Conservation (phyloP, 139 green algal species). For the Haematococcus sp. region DNA sequence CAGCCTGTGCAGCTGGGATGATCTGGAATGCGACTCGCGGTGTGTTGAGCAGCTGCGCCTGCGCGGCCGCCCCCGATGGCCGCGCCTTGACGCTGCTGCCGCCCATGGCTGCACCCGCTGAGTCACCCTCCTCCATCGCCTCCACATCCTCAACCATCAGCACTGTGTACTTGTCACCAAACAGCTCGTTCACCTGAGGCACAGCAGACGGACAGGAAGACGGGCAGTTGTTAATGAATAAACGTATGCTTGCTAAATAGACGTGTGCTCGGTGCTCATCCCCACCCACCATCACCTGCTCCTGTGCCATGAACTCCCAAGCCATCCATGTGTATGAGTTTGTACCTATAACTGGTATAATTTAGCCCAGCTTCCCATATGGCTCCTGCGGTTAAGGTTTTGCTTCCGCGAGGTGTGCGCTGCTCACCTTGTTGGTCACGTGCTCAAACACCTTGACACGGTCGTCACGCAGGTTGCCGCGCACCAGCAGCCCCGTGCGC, state of each 20-base stretch:
- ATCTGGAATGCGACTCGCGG: conserved; percentile 70
- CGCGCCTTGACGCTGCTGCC: neutral
- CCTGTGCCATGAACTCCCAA: too few relatives aligned
- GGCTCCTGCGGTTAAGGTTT: too few relatives aligned
- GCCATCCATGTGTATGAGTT: too few relatives aligned
- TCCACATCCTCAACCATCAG: conserved; percentile 80
- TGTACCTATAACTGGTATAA: too few relatives aligned
- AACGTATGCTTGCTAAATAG: neutral
- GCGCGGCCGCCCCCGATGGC: conserved; percentile 2
- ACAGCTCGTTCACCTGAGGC: conserved; percentile 37
- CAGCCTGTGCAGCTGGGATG: conserved; percentile 54
- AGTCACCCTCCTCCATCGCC: conserved; percentile 30
- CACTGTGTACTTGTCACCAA: conserved; percentile 77
- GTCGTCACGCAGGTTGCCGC: conserved; percentile 80
- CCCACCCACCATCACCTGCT: too few relatives aligned
- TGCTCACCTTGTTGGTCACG: conserved; percentile 24
- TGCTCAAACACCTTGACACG: conserved; percentile 46
- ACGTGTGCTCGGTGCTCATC: neutral
- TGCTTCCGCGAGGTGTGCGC: too few relatives aligned
- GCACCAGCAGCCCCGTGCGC: conserved; percentile 55
- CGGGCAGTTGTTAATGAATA: too few relatives aligned
- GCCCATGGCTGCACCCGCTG: neutral
- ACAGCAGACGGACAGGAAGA: neutral
- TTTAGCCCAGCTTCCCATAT: too few relatives aligned
- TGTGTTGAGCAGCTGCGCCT: neutral